Percentiles rank a stretch among this genome's conserved stretches.
These are phyloP conservation scores for Mercurialis annua DNA, from an alignment of 345 rosid genomes.

Conservation along the genomic window DNA sequence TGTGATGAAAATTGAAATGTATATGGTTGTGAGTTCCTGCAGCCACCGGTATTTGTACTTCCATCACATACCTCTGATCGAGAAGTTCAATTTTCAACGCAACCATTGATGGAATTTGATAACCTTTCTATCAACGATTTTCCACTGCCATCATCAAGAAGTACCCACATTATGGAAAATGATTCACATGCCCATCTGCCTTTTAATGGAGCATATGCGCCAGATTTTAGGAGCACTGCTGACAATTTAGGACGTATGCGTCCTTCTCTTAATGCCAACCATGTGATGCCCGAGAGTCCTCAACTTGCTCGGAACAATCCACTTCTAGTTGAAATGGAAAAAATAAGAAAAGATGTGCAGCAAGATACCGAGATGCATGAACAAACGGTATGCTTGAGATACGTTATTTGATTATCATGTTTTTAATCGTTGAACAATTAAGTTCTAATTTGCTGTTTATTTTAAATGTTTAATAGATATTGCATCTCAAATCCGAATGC, in stretches of 20 bases:
- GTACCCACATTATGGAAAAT: slow-evolving; percentile 3
- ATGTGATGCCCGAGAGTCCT: slow-evolving; percentile 7
- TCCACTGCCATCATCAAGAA: slow-evolving; percentile 2
- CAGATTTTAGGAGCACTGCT: slow-evolving; percentile 12
- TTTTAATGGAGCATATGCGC: background rate
- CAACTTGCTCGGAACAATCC: slow-evolving; percentile 17
- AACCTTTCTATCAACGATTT: background rate
- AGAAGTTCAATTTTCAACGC: slow-evolving; percentile 17
- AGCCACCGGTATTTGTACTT: slow-evolving; percentile 5
- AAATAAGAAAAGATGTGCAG: background rate
- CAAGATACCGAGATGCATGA: slow-evolving; percentile 16
- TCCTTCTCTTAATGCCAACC: background rate
- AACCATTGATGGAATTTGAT: background rate
- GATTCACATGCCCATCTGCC: background rate
- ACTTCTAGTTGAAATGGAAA: slow-evolving; percentile 21
- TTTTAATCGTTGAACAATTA: background rate
- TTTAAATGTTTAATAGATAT: slow-evolving; percentile 14
- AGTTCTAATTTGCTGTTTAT: background rate
- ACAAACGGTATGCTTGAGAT: slow-evolving; percentile 16
- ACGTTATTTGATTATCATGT: background rate
- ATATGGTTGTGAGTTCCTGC: background rate
- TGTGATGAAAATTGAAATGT: background rate
- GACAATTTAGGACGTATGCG: background rate
- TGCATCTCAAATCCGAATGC: slow-evolving; percentile 17
- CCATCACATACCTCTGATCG: slow-evolving; percentile 15